Conservation (phyloP, 768 basidiomycete genomes). For the Chlorophyllum brunneum region DNA sequence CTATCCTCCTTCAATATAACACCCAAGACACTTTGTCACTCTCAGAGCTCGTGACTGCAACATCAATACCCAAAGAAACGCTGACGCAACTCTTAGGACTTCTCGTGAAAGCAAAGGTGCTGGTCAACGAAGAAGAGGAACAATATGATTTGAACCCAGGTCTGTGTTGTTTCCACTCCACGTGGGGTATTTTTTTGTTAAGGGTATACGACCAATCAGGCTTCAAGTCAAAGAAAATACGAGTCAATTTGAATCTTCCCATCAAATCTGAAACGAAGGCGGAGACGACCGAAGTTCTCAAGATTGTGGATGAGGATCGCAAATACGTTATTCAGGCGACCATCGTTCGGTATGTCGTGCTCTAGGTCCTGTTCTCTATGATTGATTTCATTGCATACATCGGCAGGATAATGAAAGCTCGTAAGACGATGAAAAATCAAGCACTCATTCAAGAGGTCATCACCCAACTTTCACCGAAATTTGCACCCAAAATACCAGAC, state of each 20-base stretch:
- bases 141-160: constrained; percentile 89
- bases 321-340: constrained; percentile 97
- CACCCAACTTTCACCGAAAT: constrained; percentile 82
- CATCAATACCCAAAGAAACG: constrained; percentile 75
- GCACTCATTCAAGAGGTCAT: constrained; percentile 87
- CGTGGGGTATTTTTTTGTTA: neutral
- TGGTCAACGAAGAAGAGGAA: constrained; percentile 83
- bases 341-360: constrained; percentile 64
- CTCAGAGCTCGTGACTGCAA: constrained; percentile 75
- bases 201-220: constrained; percentile 32
- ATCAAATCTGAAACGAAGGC: constrained; percentile 95
- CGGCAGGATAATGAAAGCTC: constrained; percentile 87
- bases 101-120: constrained; percentile 82
- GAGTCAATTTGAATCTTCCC: constrained; percentile 86
- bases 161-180: constrained; percentile 19
- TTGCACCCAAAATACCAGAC: constrained; percentile 91
- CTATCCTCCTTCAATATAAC: constrained; percentile 93
- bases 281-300: constrained; percentile 87
- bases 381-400: constrained; percentile 5
- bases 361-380: neutral
- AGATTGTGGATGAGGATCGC: constrained; percentile 94
- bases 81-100: constrained; percentile 65
- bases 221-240: constrained; percentile 93
- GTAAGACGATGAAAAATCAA: constrained; percentile 95
- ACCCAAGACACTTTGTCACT: constrained; percentile 81